Conservation (phyloP, 352 stramenopile species). For the Phytophthora cactorum region DNA sequence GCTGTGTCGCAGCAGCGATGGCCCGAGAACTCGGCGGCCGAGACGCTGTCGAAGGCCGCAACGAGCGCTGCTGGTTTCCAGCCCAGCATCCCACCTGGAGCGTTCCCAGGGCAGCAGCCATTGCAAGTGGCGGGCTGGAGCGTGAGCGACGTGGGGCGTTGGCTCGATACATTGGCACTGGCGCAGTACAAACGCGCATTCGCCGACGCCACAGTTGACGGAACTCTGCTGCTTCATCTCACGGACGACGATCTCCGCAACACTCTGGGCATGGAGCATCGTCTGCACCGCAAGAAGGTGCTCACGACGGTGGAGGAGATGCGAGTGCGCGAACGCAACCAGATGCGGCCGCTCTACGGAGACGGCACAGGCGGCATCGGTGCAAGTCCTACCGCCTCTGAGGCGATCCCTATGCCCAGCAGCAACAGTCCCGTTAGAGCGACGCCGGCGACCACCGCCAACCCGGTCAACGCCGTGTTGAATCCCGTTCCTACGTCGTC, state of each 20-base stretch:
- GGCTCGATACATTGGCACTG: conserved; percentile 91
- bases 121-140: conserved; percentile 82
- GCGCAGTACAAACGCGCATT: conserved; percentile 92
- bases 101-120: conserved; percentile 70
- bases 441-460: neutral
- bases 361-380: conserved; percentile 1
- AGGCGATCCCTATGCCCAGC: conserved; percentile 7
- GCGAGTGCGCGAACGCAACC: conserved; percentile 54
- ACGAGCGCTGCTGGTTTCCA: conserved; percentile 38
- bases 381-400: conserved; percentile 6
- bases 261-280: conserved; percentile 94
- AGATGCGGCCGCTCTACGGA: conserved; percentile 55
- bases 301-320: conserved; percentile 88
- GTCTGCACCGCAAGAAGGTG: conserved; percentile 96
- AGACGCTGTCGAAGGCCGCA: conserved; percentile 10
- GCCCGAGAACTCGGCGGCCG: conserved; percentile 51
- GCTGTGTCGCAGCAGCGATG: conserved; percentile 67
- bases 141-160: conserved; percentile 88
- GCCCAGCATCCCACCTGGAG: conserved; percentile 51
- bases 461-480: neutral
- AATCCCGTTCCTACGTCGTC: conserved; percentile 7
- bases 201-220: conserved; percentile 88
- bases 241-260: conserved; percentile 93
- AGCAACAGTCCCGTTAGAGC: conserved; percentile 13
- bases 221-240: conserved; percentile 90